phyloP scores from a whole-genome alignment of 78 protist genomes.

The Mastigamoeba balamuthi region DNA sequence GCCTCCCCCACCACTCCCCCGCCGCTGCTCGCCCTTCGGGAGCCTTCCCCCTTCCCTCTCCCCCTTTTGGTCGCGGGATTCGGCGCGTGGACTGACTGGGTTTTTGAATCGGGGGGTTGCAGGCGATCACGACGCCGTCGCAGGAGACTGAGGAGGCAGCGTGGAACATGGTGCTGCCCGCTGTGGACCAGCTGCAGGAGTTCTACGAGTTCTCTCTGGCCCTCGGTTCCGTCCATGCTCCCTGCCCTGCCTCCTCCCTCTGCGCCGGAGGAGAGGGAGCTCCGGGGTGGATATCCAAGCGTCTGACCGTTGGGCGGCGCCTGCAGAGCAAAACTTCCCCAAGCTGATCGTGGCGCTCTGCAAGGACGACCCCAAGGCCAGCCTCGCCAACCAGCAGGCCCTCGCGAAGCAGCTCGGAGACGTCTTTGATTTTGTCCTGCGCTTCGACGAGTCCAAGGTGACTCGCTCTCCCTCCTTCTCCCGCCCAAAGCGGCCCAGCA shows the following conservation, averaged over 20 bases:
- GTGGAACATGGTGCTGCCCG: conserved; percentile 58
- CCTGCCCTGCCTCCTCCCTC: too few species aligned
- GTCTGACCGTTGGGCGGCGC: neutral
- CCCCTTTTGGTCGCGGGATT: too few species aligned
- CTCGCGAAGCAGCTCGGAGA: conserved; percentile 74
- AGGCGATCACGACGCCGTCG: conserved; percentile 64
- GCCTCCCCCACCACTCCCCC: too few species aligned
- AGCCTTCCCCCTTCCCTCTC: too few species aligned
- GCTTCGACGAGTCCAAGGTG: conserved; percentile 69
- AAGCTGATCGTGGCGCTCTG: conserved; percentile 59
- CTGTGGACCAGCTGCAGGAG: conserved; percentile 53
- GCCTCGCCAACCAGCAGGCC: conserved; percentile 65
- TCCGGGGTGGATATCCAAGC: too few species aligned
- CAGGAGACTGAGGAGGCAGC: conserved; percentile 57
- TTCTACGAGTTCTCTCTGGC: conserved; percentile 54
- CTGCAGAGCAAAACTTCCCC: conserved; percentile 28
- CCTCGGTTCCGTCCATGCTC: too few species aligned
- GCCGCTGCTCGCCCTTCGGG: too few species aligned
- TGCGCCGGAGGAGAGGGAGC: too few species aligned
- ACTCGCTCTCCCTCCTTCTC: neutral
- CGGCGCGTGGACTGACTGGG: too few species aligned
- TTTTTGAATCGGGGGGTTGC: too few species aligned
- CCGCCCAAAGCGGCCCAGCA: too few species aligned
- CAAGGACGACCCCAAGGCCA: conserved; percentile 39
- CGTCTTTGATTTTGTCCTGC: conserved; percentile 56